These are phyloP conservation scores for Trametes elegans DNA, from an alignment of 768 basidiomycete species.

Conservation along the genomic window DNA sequence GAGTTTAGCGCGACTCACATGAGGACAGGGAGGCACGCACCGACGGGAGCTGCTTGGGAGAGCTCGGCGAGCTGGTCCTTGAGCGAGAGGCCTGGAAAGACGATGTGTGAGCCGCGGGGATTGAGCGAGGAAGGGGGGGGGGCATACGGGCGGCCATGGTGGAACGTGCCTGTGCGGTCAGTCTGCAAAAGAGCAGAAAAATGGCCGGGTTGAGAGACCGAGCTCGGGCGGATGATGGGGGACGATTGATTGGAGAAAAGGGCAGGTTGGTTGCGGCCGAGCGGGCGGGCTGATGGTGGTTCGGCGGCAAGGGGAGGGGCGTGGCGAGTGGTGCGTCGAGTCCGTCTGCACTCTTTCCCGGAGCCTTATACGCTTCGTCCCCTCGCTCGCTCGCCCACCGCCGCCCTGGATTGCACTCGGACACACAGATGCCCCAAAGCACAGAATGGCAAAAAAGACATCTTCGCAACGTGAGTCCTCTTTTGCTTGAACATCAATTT, in stretches of 20 bases:
- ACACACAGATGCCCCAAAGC: constrained; percentile 22
- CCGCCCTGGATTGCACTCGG: constrained; percentile 22
- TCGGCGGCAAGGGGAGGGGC: background rate
- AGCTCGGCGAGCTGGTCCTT: constrained; percentile 83
- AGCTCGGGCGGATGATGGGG: background rate
- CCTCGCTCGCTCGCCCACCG: constrained; percentile 1
- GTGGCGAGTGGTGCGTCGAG: background rate
- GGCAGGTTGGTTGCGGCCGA: constrained; percentile 7
- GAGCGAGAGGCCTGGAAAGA: constrained; percentile 50
- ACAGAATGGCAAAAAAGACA: constrained; percentile 27
- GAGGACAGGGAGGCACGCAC: constrained; percentile 38
- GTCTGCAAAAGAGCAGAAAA: background rate
- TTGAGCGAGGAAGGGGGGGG: background rate
- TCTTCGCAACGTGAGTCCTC: constrained; percentile 18
- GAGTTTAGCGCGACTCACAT: constrained; percentile 11
- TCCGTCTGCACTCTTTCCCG: background rate
- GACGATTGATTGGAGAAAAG: background rate
- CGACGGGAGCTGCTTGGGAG: constrained; percentile 64
- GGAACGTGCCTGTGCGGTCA: background rate
- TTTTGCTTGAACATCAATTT: background rate
- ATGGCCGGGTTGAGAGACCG: background rate
- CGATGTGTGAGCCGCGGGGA: background rate
- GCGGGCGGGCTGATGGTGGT: constrained; percentile 1
- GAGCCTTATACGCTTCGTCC: constrained; percentile 19
- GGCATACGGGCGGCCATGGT: constrained; percentile 22